Conservation (phyloP, 805 yeast species). For the Metschnikowia arizonensis region DNA sequence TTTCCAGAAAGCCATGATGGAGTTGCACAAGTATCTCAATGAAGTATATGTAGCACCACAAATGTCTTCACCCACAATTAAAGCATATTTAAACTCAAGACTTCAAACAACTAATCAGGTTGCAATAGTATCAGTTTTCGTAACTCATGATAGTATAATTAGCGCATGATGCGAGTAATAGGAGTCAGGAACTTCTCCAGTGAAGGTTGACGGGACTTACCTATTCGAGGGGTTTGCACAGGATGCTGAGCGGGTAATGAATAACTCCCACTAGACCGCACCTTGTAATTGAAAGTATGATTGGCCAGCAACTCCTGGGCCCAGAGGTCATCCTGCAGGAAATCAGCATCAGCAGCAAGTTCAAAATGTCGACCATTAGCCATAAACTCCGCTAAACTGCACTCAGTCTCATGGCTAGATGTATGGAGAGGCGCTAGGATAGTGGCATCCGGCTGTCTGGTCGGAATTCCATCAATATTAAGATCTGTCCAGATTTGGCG, state of each 20-base stretch:
- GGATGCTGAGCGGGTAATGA: constrained; percentile 9
- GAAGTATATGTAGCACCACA: no score
- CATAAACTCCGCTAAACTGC: constrained; percentile 31
- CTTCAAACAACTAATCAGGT: no score
- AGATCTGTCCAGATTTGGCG: constrained; percentile 37
- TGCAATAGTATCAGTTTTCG: no score
- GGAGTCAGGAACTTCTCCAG: constrained; percentile 43
- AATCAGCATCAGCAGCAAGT: constrained; percentile 22
- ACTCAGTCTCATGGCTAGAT: constrained; percentile 14
- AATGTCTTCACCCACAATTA: no score
- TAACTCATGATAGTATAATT: no score
- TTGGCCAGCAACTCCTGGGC: constrained; percentile 26
- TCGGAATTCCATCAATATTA: constrained; percentile 27
- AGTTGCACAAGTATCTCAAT: no score
- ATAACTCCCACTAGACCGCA: constrained; percentile 13
- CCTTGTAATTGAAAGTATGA: constrained; percentile 23
- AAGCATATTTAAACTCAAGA: no score
- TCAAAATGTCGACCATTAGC: constrained; percentile 30
- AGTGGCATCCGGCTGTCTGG: constrained; percentile 28
- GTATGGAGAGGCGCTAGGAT: constrained; percentile 26
- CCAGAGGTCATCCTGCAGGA: constrained; percentile 30
- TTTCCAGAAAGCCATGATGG: no score
- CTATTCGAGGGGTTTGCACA: constrained; percentile 38
- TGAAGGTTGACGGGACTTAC: constrained; percentile 36
- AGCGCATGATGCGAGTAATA: constrained; percentile 34